A percentile compares a stretch with the other conserved stretches of the same genome.
Evolutionary conservation across 148 eudicot genomes (phyloP).

Genomic region (Diospyros kaki): DNA sequence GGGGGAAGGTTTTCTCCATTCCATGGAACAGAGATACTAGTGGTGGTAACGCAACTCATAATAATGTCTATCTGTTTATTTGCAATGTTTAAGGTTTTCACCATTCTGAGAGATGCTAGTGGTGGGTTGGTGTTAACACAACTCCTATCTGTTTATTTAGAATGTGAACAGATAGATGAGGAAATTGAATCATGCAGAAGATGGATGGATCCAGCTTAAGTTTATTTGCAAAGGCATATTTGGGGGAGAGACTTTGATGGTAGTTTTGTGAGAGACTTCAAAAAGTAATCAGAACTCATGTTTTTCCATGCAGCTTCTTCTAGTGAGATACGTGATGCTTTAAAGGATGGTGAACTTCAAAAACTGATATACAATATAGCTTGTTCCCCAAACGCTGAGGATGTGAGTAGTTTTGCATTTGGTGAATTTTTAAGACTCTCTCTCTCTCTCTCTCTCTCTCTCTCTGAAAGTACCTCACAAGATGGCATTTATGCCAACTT

Average conservation of each 20-base stretch:
- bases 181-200: not conserved
- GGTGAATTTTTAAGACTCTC: too few species aligned
- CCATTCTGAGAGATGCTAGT: too few species aligned
- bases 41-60: too few species aligned
- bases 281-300: not conserved
- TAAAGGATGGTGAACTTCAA: constrained; percentile 57
- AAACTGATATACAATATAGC: constrained; percentile 52
- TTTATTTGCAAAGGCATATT: not conserved
- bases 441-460: too few species aligned
- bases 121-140: too few species aligned
- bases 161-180: not conserved
- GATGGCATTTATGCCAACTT: not conserved
- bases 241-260: not conserved
- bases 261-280: not conserved
- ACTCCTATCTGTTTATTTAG: not conserved
- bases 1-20: too few species aligned
- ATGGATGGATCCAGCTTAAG: not conserved
- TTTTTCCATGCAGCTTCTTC: constrained; percentile 51
- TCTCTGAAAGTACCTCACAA: not conserved
- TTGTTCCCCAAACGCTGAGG: constrained; percentile 46
- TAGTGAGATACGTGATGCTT: constrained; percentile 57
- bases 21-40: too few species aligned
- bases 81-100: too few species aligned
- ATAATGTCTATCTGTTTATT: too few species aligned
- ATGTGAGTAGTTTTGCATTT: constrained; percentile 30